phyloP scores from a whole-genome alignment of 208 protist species.

The Angomonas ambiguus region DNA sequence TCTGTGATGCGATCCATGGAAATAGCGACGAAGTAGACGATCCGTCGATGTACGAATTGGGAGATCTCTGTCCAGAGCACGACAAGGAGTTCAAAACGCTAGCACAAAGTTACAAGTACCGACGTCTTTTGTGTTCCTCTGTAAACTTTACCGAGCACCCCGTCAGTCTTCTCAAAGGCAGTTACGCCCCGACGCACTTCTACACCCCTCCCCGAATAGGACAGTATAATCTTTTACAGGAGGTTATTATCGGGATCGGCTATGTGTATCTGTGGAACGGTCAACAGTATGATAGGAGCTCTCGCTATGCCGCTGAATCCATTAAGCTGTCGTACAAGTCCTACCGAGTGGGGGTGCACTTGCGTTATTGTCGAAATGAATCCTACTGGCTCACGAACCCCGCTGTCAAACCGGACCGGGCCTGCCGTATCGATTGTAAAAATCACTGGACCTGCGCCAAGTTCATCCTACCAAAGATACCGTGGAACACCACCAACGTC shows the following conservation, averaged over 20 bases:
- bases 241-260: slow-evolving; percentile 39
- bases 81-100: slow-evolving; percentile 21
- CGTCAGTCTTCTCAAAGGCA: slow-evolving; percentile 11
- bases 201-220: slow-evolving; percentile 11
- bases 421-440: not conserved
- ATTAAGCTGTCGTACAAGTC: slow-evolving; percentile 24
- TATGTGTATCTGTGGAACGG: slow-evolving; percentile 58
- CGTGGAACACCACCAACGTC: slow-evolving; percentile 4
- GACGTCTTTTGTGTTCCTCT: not conserved
- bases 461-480: not conserved
- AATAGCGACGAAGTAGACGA: not conserved
- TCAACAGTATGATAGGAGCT: slow-evolving; percentile 39
- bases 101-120: slow-evolving; percentile 5
- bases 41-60: not conserved
- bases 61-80: slow-evolving; percentile 42
- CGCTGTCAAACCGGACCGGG: not conserved
- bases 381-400: not conserved
- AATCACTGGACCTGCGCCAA: slow-evolving; percentile 5
- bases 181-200: not conserved
- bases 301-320: slow-evolving; percentile 57
- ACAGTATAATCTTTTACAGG: slow-evolving; percentile 25
- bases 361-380: not conserved
- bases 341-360: not conserved
- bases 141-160: not conserved
- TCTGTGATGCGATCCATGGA: slow-evolving; percentile 52